Percentiles rank a stretch among this genome's conserved stretches.
Evolutionary conservation across 1,284 basidiomycete species (phyloP).

Genomic region (Sporisorium sorghi): DNA sequence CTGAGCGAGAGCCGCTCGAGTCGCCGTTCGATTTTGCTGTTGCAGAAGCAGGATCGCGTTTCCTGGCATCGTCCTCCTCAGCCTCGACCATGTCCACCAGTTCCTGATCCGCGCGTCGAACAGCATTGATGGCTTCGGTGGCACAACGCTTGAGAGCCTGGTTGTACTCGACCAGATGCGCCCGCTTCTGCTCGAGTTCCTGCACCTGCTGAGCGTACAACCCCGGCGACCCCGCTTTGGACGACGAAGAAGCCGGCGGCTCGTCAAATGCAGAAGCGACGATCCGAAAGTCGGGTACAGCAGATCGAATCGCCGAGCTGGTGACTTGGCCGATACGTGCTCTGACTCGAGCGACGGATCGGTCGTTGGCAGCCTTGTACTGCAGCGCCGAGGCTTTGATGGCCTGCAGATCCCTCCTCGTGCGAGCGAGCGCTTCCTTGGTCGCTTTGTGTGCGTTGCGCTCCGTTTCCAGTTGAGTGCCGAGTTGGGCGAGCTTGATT

Average conservation of each 20-base stretch:
- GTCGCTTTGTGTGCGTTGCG: conserved; percentile 46
- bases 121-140: conserved; percentile 53
- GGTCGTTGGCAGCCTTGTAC: conserved; percentile 47
- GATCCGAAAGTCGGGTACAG: conserved; percentile 54
- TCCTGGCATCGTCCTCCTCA: conserved; percentile 42
- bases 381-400: conserved; percentile 53
- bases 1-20: conserved; percentile 19
- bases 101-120: conserved; percentile 37
- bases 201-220: conserved; percentile 49
- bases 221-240: conserved; percentile 15
- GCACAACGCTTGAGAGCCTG: conserved; percentile 50
- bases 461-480: conserved; percentile 32
- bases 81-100: conserved; percentile 44
- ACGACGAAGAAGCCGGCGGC: conserved; percentile 14
- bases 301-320: conserved; percentile 46
- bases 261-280: conserved; percentile 44
- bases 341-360: conserved; percentile 43
- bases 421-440: conserved; percentile 49
- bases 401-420: conserved; percentile 42
- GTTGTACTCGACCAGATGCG: conserved; percentile 51
- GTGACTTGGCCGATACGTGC: conserved; percentile 54
- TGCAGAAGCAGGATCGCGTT: conserved; percentile 8
- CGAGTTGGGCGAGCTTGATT: conserved; percentile 30
- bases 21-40: conserved; percentile 17
- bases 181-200: conserved; percentile 50